A percentile compares a stretch with the other conserved stretches of the same genome.
phyloP scores from a whole-genome alignment of 139 green algal species.

The Nannochloris sp. region DNA sequence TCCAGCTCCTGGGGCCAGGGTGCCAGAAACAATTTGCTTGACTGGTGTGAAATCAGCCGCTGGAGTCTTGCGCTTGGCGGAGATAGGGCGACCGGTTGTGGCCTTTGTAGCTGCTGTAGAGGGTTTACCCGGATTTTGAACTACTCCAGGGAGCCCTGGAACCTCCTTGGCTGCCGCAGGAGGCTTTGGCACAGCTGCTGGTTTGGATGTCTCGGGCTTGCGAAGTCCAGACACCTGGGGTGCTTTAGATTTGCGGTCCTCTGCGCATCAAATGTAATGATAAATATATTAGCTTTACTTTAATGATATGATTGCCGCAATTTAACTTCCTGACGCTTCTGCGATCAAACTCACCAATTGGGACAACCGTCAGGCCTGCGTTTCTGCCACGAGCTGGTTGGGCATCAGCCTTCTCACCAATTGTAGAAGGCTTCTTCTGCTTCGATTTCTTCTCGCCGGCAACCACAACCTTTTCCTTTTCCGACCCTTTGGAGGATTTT shows the following conservation, averaged over 20 bases:
- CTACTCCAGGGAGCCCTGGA: not conserved
- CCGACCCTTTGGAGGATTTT: not conserved
- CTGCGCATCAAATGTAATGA: not conserved
- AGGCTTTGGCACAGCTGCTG: not conserved
- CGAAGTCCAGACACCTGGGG: not conserved
- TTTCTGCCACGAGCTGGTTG: not conserved
- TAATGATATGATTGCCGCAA: not conserved
- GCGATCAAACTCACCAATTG: conserved; percentile 10
- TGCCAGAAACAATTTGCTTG: no score
- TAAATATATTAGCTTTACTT: not conserved
- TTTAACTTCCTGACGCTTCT: not conserved
- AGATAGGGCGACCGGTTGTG: no score
- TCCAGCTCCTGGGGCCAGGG: no score
- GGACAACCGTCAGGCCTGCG: conserved; percentile 9
- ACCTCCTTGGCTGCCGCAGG: not conserved
- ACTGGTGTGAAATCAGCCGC: no score
- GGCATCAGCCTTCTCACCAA: not conserved
- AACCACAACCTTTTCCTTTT: not conserved
- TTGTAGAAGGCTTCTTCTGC: not conserved
- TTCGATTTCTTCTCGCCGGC: not conserved
- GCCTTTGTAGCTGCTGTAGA: no score
- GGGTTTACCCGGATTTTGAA: not conserved
- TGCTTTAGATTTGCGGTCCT: not conserved
- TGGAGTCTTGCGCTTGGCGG: no score
- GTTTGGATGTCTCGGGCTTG: not conserved